phyloP scores from a whole-genome alignment of 2,329 filamentous ascomycete genomes.

The Fusarium continuum region DNA sequence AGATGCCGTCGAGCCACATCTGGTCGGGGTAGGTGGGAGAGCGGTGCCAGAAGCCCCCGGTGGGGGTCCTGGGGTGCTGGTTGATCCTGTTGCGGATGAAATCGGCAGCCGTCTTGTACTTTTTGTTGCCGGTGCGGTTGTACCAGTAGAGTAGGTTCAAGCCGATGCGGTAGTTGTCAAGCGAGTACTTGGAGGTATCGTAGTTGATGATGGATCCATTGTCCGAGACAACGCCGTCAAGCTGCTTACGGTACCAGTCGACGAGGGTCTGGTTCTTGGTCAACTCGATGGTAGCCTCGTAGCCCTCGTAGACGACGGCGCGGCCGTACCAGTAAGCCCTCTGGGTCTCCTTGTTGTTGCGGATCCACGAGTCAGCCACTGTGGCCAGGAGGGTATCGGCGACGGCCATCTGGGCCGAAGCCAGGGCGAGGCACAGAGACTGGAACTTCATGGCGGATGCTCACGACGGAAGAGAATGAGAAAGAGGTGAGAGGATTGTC shows the following conservation, averaged over 20 bases:
- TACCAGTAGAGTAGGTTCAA: conserved; percentile 62
- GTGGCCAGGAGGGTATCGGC: conserved; percentile 26
- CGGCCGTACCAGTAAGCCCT: conserved; percentile 37
- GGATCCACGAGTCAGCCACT: conserved; percentile 36
- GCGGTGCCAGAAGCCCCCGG: conserved; percentile 64
- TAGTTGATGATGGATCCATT: conserved; percentile 58
- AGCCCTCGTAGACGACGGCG: conserved; percentile 33
- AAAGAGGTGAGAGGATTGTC: conserved; percentile 6
- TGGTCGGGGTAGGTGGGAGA: conserved; percentile 58
- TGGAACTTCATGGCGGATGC: conserved; percentile 33
- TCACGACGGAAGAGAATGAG: neutral
- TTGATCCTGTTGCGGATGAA: conserved; percentile 57
- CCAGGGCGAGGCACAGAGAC: conserved; percentile 26
- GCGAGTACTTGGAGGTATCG: conserved; percentile 58
- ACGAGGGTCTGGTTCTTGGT: conserved; percentile 55
- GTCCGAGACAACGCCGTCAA: conserved; percentile 54
- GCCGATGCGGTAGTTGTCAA: conserved; percentile 63
- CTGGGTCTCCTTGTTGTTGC: conserved; percentile 34
- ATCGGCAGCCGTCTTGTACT: conserved; percentile 59
- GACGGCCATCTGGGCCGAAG: conserved; percentile 23
- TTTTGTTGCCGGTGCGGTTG: conserved; percentile 55
- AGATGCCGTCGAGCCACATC: conserved; percentile 62
- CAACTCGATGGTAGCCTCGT: conserved; percentile 47
- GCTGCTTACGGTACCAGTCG: conserved; percentile 55
- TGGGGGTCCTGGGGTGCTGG: conserved; percentile 58